A percentile compares a stretch with the other conserved stretches of the same genome.
Evolutionary conservation across 2,329 filamentous ascomycete species (phyloP).

Genomic region (Hawksworthiomyces lignivorus): DNA sequence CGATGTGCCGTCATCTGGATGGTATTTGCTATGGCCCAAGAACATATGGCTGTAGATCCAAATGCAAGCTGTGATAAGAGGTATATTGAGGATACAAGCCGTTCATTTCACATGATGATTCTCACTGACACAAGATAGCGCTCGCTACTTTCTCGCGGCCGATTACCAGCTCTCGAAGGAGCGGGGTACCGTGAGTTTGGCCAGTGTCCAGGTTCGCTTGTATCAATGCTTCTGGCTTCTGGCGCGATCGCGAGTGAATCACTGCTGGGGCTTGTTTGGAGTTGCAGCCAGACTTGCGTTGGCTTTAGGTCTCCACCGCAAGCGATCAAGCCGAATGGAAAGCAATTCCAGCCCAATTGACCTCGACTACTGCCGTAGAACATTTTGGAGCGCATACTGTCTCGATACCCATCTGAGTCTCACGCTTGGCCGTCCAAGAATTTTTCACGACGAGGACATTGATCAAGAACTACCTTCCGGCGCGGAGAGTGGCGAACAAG

Average conservation of each 20-base stretch:
- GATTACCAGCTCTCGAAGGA: not conserved
- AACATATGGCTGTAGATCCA: not conserved
- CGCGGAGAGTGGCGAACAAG: not conserved
- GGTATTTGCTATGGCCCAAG: not conserved
- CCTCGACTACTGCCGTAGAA: not conserved
- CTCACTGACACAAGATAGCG: not conserved
- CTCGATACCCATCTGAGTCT: not conserved
- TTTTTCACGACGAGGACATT: not conserved
- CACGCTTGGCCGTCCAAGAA: not conserved
- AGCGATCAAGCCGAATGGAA: not conserved
- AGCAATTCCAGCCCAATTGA: not conserved
- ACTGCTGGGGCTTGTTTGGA: not conserved
- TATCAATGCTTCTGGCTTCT: not conserved
- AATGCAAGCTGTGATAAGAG: not conserved
- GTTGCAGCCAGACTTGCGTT: not conserved
- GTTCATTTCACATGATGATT: no score
- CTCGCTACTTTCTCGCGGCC: not conserved
- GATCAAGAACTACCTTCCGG: not conserved
- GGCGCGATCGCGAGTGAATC: not conserved
- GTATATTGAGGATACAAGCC: no score
- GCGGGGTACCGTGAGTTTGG: not conserved
- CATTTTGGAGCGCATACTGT: not conserved
- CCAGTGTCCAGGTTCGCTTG: not conserved
- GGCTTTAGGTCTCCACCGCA: not conserved
- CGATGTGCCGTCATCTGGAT: slow-evolving; percentile 1